Evolutionary conservation across 345 rosid species (phyloP), one percentile per base, ranked within the genome.

Genomic region (Euphorbia peplus): DNA sequence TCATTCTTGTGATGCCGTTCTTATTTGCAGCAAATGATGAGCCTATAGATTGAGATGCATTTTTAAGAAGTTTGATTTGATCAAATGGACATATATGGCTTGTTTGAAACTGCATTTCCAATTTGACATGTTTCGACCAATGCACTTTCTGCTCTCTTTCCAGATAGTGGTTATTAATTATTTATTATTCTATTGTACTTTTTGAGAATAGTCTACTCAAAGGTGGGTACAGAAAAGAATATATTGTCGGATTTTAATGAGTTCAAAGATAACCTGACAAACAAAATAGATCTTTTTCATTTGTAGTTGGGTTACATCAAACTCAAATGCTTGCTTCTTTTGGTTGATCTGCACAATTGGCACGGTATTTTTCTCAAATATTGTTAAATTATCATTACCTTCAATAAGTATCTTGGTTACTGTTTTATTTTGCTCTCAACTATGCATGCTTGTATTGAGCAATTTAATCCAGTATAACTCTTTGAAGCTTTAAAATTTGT

Each of bases 191-290:
- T 67, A 48, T 63, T 21, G 32, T 51, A 44, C 35, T 63, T 37
- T 39, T 50, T 47, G n/a, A 24, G 59, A 60, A 68, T 67, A 60
- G 48, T 48, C 67, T 73, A 28, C 53, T 50, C 22, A 62, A 55
- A 47, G 65, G 55, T 57, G 24, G 68, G 71, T 60, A 55, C 21
- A 30, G 19, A 3, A 16, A 57, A 58, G 73, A 78, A 55, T 76
- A 69, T 47, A 26, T 37, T 69, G 69, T 61, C 35, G 5, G 42
- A 29, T 8, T 52, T 65, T 48, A 50, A 47, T 63, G 67, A 24
- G 71, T 67, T 80, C 68, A 58, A 69, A 54, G 66, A 74, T 60
- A 75, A 42, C 26, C n/a, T 53, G 82, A 79, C 77, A 75, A 71
- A 63, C 71, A 67, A 54, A 70, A 64, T 67, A 60, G 70, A 60